Evolutionary conservation across 139 green algal species (phyloP).

Genomic region (Chlorokybus atmophyticus): DNA sequence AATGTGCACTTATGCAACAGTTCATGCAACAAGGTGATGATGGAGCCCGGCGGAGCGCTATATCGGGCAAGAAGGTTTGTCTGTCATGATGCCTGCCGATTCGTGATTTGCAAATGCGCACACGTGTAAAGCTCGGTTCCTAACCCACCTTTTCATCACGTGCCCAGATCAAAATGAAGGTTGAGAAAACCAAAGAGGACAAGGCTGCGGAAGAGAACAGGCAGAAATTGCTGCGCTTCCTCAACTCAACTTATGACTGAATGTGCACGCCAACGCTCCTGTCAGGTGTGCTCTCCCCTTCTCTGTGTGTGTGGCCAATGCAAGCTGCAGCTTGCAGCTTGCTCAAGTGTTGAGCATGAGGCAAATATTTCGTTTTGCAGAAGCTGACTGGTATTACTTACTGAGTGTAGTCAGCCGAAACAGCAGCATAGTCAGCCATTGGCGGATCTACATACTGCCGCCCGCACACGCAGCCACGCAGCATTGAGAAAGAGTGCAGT

Average conservation of each 20-base stretch:
- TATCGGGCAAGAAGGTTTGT: constrained; percentile 18
- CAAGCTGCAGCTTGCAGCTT: no score
- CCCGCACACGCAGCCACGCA: no score
- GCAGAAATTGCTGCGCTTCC: constrained; percentile 10
- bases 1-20: not conserved
- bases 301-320: not conserved
- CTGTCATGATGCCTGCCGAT: not conserved
- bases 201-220: constrained; percentile 22
- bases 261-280: not conserved
- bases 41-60: constrained; percentile 7
- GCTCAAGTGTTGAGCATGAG: no score
- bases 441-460: no score
- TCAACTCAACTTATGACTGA: constrained; percentile 24
- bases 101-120: not conserved
- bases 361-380: no score
- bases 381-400: no score
- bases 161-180: constrained; percentile 18
- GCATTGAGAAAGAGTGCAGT: no score
- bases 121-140: not conserved
- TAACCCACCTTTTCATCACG: not conserved
- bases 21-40: constrained; percentile 7
- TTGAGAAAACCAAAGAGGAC: constrained; percentile 24
- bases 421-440: no score
- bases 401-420: no score
- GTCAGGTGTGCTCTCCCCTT: not conserved